Percentiles rank a stretch among this genome's conserved stretches.
phyloP scores from a whole-genome alignment of 768 basidiomycete species.

The Zangia roseola region DNA sequence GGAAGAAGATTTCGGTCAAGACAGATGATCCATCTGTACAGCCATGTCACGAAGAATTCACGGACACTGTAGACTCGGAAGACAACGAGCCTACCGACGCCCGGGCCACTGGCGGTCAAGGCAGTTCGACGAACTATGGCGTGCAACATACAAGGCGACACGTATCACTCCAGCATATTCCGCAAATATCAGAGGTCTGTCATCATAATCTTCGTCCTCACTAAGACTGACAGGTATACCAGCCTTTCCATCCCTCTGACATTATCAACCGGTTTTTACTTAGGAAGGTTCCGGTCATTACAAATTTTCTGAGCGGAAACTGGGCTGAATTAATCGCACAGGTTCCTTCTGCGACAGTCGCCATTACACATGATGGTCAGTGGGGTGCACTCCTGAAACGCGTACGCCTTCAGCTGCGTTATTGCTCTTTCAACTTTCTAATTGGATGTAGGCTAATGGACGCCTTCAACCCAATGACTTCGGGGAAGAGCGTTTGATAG shows the following conservation, averaged over 20 bases:
- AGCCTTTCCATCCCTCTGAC: not conserved
- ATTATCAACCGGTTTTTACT: not conserved
- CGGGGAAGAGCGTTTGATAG: not conserved
- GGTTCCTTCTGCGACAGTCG: conserved; percentile 1
- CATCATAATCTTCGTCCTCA: no score
- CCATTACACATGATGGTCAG: conserved; percentile 7
- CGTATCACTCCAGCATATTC: not conserved
- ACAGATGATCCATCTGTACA: not conserved
- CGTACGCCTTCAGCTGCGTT: not conserved
- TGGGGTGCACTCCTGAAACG: conserved; percentile 2
- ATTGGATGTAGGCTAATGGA: not conserved
- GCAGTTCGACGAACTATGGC: not conserved
- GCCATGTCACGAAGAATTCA: not conserved
- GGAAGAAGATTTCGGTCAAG: not conserved
- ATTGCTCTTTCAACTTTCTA: not conserved
- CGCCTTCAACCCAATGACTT: not conserved
- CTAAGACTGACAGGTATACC: not conserved
- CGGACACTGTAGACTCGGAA: not conserved
- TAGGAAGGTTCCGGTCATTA: not conserved
- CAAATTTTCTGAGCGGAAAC: not conserved
- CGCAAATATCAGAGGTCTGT: not conserved
- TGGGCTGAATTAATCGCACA: not conserved
- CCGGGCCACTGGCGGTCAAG: no score
- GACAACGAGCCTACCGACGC: no score
- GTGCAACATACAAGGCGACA: not conserved